Evolutionary conservation across 768 basidiomycete species (phyloP).

Genomic region (Flagelloscypha sp.): DNA sequence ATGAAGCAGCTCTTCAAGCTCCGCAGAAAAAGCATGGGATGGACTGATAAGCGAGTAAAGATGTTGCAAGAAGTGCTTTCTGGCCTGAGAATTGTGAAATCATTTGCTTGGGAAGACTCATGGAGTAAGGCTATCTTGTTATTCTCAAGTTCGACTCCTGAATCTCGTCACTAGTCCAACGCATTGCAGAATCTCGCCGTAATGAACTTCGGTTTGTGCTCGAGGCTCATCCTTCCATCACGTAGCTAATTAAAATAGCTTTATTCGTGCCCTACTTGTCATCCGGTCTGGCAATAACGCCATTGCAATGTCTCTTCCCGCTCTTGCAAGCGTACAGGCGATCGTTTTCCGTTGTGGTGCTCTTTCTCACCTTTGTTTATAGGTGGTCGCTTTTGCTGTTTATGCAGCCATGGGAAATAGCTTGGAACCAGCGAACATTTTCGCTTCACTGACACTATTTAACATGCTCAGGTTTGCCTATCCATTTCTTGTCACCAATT

Average conservation of each 20-base stretch:
- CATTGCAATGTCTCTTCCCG: constrained; percentile 64
- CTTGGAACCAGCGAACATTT: constrained; percentile 65
- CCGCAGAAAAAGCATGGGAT: constrained; percentile 70
- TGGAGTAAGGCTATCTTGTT: too few relatives aligned
- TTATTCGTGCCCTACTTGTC: constrained; percentile 59
- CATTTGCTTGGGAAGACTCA: constrained; percentile 85
- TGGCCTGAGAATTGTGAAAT: constrained; percentile 89
- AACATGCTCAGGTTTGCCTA: constrained; percentile 71
- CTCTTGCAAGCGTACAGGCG: constrained; percentile 72
- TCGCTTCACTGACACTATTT: constrained; percentile 82
- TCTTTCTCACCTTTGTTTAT: too few relatives aligned
- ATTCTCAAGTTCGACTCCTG: too few relatives aligned
- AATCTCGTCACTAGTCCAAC: too few relatives aligned
- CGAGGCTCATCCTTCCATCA: too few relatives aligned
- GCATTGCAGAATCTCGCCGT: too few relatives aligned
- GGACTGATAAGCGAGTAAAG: constrained; percentile 88
- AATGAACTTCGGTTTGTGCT: too few relatives aligned
- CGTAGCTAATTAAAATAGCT: too few relatives aligned
- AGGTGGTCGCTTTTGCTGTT: constrained; percentile 62
- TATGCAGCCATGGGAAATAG: constrained; percentile 68
- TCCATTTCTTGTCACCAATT: too few relatives aligned
- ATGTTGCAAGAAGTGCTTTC: constrained; percentile 83
- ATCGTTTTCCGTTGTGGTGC: too few relatives aligned
- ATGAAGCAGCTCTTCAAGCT: constrained; percentile 69
- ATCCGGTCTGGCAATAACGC: constrained; percentile 61